Percentiles rank a stretch among this genome's conserved stretches.
Evolutionary conservation across 2,329 filamentous ascomycete species (phyloP).

Genomic region (Botrytis deweyae): DNA sequence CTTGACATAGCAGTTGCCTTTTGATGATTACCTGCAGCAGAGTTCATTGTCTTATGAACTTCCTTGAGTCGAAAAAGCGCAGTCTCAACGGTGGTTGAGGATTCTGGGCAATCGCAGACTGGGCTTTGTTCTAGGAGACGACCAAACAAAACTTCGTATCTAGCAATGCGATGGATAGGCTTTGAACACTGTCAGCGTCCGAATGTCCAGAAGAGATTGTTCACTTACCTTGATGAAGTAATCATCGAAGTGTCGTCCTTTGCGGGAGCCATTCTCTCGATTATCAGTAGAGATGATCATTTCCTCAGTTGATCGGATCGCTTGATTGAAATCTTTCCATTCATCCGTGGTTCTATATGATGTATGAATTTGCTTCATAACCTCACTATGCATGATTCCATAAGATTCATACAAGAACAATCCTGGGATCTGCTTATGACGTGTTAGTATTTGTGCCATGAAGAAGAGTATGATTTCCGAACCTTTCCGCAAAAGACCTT

Average conservation of each 20-base stretch:
- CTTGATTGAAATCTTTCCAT: constrained; percentile 80
- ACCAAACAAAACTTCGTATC: constrained; percentile 82
- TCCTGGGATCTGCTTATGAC: constrained; percentile 61
- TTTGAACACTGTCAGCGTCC: constrained; percentile 41
- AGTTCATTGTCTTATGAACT: constrained; percentile 77
- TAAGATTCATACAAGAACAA: constrained; percentile 93
- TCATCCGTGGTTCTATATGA: constrained; percentile 66
- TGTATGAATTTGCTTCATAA: constrained; percentile 73
- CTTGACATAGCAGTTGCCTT: constrained; percentile 72
- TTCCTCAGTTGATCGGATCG: constrained; percentile 78
- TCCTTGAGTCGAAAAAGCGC: constrained; percentile 70
- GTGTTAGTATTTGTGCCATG: background rate
- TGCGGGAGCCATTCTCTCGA: constrained; percentile 62
- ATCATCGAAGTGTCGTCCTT: constrained; percentile 79
- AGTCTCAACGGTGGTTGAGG: constrained; percentile 76
- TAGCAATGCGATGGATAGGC: constrained; percentile 91
- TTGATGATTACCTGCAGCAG: constrained; percentile 73
- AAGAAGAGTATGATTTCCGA: constrained; percentile 22
- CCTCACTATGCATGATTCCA: constrained; percentile 81
- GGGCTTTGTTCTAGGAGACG: constrained; percentile 83
- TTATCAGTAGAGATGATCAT: constrained; percentile 70
- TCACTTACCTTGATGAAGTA: constrained; percentile 77
- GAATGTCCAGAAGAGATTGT: background rate
- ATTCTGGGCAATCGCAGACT: constrained; percentile 78
- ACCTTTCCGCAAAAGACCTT: constrained; percentile 61